Evolutionary conservation across 1,139 yeast genomes (phyloP).

Genomic region (Taphrina deformans): DNA sequence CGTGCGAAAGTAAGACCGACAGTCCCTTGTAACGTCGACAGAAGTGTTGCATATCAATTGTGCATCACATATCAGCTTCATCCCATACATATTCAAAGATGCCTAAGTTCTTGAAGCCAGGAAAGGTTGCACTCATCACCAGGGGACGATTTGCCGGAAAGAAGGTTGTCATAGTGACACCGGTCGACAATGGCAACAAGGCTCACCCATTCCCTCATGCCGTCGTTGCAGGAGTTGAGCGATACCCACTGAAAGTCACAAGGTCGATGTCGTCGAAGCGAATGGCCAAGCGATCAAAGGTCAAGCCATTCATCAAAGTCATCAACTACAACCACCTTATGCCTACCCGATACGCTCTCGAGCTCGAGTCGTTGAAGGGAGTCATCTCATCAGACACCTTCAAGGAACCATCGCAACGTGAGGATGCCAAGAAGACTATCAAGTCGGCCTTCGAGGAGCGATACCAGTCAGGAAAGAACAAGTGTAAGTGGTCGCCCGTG

Average conservation of each 20-base stretch:
- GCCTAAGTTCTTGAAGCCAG: slow-evolving; percentile 35
- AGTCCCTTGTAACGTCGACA: background rate
- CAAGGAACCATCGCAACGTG: slow-evolving; percentile 97
- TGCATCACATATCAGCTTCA: background rate
- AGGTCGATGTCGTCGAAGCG: slow-evolving; percentile 94
- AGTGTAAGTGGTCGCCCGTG: slow-evolving; percentile 12
- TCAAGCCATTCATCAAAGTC: slow-evolving; percentile 98
- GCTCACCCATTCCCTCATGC: slow-evolving; percentile 99
- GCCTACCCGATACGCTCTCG: slow-evolving; percentile 99
- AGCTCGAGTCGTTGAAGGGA: slow-evolving; percentile 91
- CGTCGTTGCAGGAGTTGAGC: slow-evolving; percentile 98
- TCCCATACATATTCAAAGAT: slow-evolving; percentile 4
- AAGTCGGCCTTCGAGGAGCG: slow-evolving; percentile 99
- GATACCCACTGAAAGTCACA: slow-evolving; percentile 97
- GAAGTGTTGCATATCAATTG: background rate
- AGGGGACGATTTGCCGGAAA: slow-evolving; percentile 99
- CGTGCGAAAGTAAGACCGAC: background rate
- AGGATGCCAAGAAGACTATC: slow-evolving; percentile 98
- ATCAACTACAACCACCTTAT: slow-evolving; percentile 99
- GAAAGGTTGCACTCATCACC: slow-evolving; percentile 78
- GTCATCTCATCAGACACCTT: slow-evolving; percentile 91
- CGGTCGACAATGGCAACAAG: slow-evolving; percentile 99
- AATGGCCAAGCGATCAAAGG: slow-evolving; percentile 95
- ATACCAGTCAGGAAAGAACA: slow-evolving; percentile 50
- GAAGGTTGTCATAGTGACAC: slow-evolving; percentile 98